Base-by-base conservation (phyloP, 2,329 filamentous ascomycete genomes). In the Sporothrix sp. region DNA sequence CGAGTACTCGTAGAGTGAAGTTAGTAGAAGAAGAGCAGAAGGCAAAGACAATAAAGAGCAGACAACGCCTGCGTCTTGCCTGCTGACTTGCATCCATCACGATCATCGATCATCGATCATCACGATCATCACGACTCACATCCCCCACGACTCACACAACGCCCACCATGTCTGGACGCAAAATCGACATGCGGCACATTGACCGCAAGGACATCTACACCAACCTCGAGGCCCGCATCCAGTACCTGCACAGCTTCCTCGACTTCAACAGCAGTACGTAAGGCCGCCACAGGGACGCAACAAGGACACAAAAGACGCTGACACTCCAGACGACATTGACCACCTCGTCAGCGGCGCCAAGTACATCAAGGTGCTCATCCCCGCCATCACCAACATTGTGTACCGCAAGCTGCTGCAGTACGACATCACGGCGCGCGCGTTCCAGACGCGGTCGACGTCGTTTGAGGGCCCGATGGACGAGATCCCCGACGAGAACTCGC, bases 361-460 rank as follows among this genome's bases (percentile, higher is more conserved):
- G 64, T 88, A 88, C 67, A 83, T 89, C 69, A 85, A 84, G 60
- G 79, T 82, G n/a, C 76, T 91, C 28, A 88, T 91, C 56, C 87
- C 87, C 1, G 82, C 85, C 40, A 77, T 93, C 20, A 85, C 91
- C 61, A 88, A 90, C 66, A 85, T 89, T 54, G 84, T 91, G 30
- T 93, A 91, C 71, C 81, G 82, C 61, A 91, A 91, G 63, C 75
- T 93, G 1, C 71, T 91, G 10, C 78, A 82, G 60, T 87, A 86
- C 66, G 87, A 91, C 62, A 87, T 91, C 64, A 93, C 87, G 4
- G 85, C 87, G 1, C 78, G 84, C 48, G 84, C 85, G 13, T 88
- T 91, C 63, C 75, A 80, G 52, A 80, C 78, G 1, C 67, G 74
- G 20, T 76, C 73, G 54, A 81, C 77, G 2, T 80, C 78, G 37